Evolutionary conservation across 2,329 filamentous ascomycete genomes (phyloP), one percentile per base, ranked within the genome.

Genomic region (Stagonosporopsis chrysanthemi): DNA sequence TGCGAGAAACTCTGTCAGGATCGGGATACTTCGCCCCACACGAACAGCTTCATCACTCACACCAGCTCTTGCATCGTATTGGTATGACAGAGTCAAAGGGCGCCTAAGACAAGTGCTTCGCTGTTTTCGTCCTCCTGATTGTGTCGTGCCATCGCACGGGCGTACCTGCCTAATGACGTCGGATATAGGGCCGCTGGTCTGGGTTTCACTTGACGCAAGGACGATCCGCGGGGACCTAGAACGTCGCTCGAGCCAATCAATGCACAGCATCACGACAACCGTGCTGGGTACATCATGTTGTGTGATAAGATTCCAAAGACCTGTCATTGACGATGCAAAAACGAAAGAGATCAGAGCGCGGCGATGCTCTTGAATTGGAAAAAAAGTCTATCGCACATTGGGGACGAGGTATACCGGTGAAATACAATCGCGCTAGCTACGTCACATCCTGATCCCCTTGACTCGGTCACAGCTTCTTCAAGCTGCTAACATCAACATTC

Each of bases 401-500:
- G 3, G 1, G 29, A 11, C 29, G 11, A 19, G 11, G 9, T 11
- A 22, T 7, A 33, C 14, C 24, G 17, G 2, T 36, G 44, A 17
- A 26, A 8, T 19, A 46, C 12, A 9, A 12, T 33, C 14, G 23
- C 42, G 43, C 54, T 52, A 57, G 11, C 14, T 14, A 9, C 6
- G 54, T 57, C 48, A 57, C 35, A 28, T n/a, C 8, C 7, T 19
- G 41, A 46, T 42, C 23, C 39, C 26, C 31, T 26, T 23, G 31
- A 45, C 15, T 44, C 52, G 29, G 36, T 52, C 38, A 57, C 17
- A 53, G 23, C 40, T 42, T 40, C 28, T 50, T 58, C 56, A 58
- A 33, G 23, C 28, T 38, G 29, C 51, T 50, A 11, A 72, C 43
- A 47, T 65, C 58, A 39, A 62, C 60, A 51, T 57, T 61, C 67